Evolutionary conservation across 2,329 filamentous ascomycete species (phyloP), one percentile per base, ranked within the genome.

Genomic region (Cladosporium sp.): DNA sequence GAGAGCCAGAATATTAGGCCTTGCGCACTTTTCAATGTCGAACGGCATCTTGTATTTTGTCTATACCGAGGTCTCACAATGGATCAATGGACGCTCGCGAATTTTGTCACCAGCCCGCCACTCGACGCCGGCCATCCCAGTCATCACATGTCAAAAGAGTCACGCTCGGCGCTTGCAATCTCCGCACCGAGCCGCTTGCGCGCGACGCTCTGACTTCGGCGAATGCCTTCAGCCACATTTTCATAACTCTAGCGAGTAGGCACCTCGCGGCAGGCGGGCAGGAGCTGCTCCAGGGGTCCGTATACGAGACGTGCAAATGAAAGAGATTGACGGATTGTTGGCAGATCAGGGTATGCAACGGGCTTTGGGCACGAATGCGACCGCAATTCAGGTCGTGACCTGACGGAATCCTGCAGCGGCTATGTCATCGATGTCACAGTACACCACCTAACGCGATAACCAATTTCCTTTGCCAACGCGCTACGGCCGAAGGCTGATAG

Each of bases 1-100:
- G 56, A 79, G 68, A 53, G 73, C 72, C 42, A 79, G 64, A 43
- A 79, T 78, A 43, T 79, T 79, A 13, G 75, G 72, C 58, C 77
- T 66, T 32, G 76, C 76, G 60, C 77, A 79, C 58, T 65, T 76
- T 33, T 70, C 65, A 46, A 79, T 65, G 61, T 79, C 68, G 61
- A 79, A 79, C 2, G 70, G 63, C 65, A 68, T 68, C 52, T 61
- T 57, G 49, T 16, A 4, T 35, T 16, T 46, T 41, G n/a, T 38
- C 35, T 38, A n/a, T 38, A n/a, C n/a, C 22, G 14, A 9, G 33
- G 28, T 41, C 14, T 31, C 19, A 34, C 19, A 34, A 40, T 46
- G 19, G 28, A 22, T 34, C 43, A 38, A 40, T 52, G 19, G 49
- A 19, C 9, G n/a, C 37, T 44, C 31, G 4, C 9, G 33, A 37